Percentiles rank a stretch among this genome's conserved stretches.
These are phyloP conservation scores for Vitis cinerea DNA, from an alignment of 164 flowering plant species.

Conservation along the genomic window DNA sequence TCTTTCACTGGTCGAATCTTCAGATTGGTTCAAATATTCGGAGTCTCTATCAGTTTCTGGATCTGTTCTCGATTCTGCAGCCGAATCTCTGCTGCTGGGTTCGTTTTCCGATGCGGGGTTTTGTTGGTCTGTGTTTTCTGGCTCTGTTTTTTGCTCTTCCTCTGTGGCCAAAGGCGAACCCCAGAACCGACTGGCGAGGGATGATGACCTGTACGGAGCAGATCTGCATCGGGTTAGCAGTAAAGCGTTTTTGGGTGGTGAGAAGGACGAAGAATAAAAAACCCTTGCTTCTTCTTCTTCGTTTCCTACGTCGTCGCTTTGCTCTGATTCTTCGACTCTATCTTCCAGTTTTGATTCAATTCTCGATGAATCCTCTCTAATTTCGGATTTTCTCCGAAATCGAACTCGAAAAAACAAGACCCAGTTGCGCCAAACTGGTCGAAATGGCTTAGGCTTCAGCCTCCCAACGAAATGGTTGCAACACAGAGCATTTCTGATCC, in stretches of 20 bases:
- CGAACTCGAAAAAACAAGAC: slow-evolving; percentile 24
- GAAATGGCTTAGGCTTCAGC: slow-evolving; percentile 16
- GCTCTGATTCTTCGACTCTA: slow-evolving; percentile 1
- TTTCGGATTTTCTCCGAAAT: slow-evolving; percentile 19
- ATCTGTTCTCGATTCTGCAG: slow-evolving; percentile 22
- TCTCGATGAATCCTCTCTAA: slow-evolving; percentile 3
- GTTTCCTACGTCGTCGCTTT: slow-evolving; percentile 16
- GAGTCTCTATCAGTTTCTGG: slow-evolving; percentile 22
- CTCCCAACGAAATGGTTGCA: slow-evolving; percentile 19
- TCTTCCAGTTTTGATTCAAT: slow-evolving; percentile 7
- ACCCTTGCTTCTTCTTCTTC: slow-evolving; percentile 15
- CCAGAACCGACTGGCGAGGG: slow-evolving; percentile 57
- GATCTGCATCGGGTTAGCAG: slow-evolving; percentile 71
- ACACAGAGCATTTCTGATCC: slow-evolving; percentile 25
- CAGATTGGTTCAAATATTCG: slow-evolving; percentile 14
- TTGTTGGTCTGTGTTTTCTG: slow-evolving; percentile 5
- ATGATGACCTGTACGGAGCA: slow-evolving; percentile 71
- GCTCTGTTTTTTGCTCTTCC: slow-evolving; percentile 15
- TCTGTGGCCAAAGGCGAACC: slow-evolving; percentile 32
- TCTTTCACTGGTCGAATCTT: neutral
- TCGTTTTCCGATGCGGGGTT: slow-evolving; percentile 14
- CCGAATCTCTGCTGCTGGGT: slow-evolving; percentile 14
- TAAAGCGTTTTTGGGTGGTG: slow-evolving; percentile 64
- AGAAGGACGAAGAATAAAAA: slow-evolving; percentile 11
- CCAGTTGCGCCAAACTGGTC: slow-evolving; percentile 36